Conservation (phyloP, 208 protist species). For the Leptomonas seymouri region DNA sequence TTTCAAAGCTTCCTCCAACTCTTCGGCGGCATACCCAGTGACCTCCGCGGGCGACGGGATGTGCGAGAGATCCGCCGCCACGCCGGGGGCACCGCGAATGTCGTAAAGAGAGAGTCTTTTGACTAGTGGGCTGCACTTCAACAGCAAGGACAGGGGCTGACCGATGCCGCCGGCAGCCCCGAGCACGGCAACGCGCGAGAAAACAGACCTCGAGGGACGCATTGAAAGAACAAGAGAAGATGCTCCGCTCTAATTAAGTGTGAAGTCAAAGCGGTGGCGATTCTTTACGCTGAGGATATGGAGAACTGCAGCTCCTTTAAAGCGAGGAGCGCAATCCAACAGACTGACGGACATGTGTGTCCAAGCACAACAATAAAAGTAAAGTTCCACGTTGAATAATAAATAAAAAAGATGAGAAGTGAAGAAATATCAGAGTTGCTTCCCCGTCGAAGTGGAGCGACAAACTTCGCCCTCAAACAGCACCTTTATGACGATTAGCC, state of each 20-base stretch:
- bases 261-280: too few relatives aligned
- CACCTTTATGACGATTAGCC: too few relatives aligned
- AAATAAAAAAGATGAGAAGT: too few relatives aligned
- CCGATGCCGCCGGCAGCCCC: constrained; percentile 97
- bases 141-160: constrained; percentile 95
- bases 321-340: too few relatives aligned
- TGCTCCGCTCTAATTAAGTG: background rate
- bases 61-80: constrained; percentile 92
- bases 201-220: constrained; percentile 12
- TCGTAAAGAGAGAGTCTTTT: constrained; percentile 91
- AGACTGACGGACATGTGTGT: background rate
- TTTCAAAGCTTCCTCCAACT: constrained; percentile 71
- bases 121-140: constrained; percentile 88
- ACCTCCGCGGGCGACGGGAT: constrained; percentile 83
- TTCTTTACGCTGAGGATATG: too few relatives aligned
- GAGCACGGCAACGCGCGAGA: constrained; percentile 85
- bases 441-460: too few relatives aligned
- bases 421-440: too few relatives aligned
- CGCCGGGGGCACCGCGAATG: constrained; percentile 79
- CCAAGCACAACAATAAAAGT: background rate
- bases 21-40: constrained; percentile 62
- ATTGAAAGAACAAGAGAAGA: background rate
- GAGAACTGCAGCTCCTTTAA: too few relatives aligned
- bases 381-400: too few relatives aligned
- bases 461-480: too few relatives aligned